phyloP scores from a whole-genome alignment of 2,329 filamentous ascomycete genomes.

The Talaromyces verruculosus region DNA sequence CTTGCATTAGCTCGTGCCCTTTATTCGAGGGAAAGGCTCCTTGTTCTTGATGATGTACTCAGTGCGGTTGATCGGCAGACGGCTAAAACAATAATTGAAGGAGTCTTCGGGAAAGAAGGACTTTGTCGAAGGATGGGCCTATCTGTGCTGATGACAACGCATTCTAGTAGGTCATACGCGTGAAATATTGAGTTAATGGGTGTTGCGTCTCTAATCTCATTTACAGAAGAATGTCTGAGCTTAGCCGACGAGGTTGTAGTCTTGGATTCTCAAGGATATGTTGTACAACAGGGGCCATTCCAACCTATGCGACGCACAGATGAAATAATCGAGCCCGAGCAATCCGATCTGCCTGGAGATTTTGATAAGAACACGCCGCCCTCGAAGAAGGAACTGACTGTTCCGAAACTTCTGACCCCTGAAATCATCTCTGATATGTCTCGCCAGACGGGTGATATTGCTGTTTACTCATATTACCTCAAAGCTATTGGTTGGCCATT shows the following conservation, averaged over 20 bases:
- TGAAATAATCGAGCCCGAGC: not conserved
- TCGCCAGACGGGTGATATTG: constrained; percentile 20
- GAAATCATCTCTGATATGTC: constrained; percentile 16
- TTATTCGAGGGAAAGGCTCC: constrained; percentile 40
- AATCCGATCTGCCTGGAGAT: not conserved
- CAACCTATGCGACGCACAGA: not conserved
- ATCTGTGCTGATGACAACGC: constrained; percentile 16
- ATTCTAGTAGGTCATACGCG: constrained; percentile 8
- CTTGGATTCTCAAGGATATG: constrained; percentile 1
- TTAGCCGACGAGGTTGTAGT: constrained; percentile 13
- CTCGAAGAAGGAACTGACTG: not conserved
- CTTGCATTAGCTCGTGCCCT: constrained; percentile 50
- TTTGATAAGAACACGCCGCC: not conserved
- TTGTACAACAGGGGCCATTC: constrained; percentile 5
- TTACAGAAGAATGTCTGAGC: constrained; percentile 3
- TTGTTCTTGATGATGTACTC: constrained; percentile 18
- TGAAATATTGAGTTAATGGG: not conserved
- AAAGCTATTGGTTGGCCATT: constrained; percentile 17
- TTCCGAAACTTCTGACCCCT: constrained; percentile 7
- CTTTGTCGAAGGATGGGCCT: constrained; percentile 7
- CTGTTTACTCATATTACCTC: constrained; percentile 20
- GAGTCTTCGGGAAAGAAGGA: constrained; percentile 18
- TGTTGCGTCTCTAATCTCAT: not conserved
- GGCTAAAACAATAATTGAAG: constrained; percentile 6
- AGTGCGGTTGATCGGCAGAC: constrained; percentile 19